phyloP scores from a whole-genome alignment of 257 asterid genomes.

The Gentiana macrophylla region DNA sequence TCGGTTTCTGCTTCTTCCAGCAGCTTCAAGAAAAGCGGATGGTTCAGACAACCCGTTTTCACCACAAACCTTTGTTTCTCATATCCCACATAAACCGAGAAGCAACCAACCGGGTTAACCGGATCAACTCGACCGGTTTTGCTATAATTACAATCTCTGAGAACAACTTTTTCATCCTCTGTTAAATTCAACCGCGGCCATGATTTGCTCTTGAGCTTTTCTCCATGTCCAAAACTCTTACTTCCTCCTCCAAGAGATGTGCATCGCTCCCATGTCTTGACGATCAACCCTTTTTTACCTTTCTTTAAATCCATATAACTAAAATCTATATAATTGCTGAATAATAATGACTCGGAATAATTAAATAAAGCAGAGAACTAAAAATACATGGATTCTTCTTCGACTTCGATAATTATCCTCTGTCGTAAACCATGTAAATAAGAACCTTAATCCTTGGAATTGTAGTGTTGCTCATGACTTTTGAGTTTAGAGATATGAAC shows the following conservation, averaged over 20 bases:
- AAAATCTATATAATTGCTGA: background rate
- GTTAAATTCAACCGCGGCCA: constrained; percentile 12
- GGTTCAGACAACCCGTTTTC: constrained; percentile 35
- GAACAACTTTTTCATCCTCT: background rate
- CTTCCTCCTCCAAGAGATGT: constrained; percentile 31
- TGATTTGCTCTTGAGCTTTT: constrained; percentile 20
- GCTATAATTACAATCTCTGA: background rate
- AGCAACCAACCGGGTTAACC: constrained; percentile 30
- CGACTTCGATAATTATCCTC: constrained; percentile 32
- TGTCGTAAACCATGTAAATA: constrained; percentile 46
- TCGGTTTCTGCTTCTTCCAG: constrained; percentile 65
- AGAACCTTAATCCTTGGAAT: constrained; percentile 45
- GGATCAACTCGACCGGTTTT: constrained; percentile 11
- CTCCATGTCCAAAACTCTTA: constrained; percentile 8
- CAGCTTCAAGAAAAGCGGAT: constrained; percentile 36
- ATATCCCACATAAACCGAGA: constrained; percentile 47
- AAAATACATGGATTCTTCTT: no score
- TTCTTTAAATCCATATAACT: constrained; percentile 7
- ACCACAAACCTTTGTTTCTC: constrained; percentile 42
- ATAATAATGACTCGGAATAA: no score
- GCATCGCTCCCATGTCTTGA: constrained; percentile 46
- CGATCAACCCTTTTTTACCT: constrained; percentile 44
- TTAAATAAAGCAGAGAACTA: no score
- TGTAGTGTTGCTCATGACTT: constrained; percentile 41
- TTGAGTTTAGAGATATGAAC: background rate